Base-by-base conservation (phyloP, 2,329 filamentous ascomycete species). In the Sporothrix luriei region DNA sequence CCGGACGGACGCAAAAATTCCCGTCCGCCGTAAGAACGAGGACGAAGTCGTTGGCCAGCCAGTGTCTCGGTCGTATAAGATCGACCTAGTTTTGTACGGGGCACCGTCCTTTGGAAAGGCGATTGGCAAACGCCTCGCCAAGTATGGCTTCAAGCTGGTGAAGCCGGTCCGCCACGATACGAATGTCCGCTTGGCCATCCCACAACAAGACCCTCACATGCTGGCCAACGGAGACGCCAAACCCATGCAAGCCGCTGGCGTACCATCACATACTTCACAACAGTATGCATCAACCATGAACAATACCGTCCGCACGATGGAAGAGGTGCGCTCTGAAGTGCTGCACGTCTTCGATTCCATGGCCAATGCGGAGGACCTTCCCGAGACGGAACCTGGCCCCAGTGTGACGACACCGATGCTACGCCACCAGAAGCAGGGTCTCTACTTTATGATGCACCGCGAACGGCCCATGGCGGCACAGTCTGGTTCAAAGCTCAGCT, bases 331-430 rank as follows among this genome's bases (percentile, higher is more conserved):
- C 11, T 89, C 88, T 72, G 93, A 97, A 70, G 91, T 97, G 26
- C 87, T 92, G 78, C 89, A 88, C 54, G 92, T 98, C 77, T 97
- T 99, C 75, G 93, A 97, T 80, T 90, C 90, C 9, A 86, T 97
- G 51, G 87, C 89, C 33, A 89, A 89, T 74, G 88, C 85, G 11
- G 91, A 96, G 69, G 88, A 92, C 71, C 81, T 98, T 7, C 91
- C 91, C 0, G 86, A 90, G 73, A 88, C 90, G 81, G 88, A 94
- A 4, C 85, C 92, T 0, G 84, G 87, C 68, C 73, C 80, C 2
- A 79, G 82, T 7, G 84, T 95, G 68, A 84, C 85, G 69, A 93
- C 90, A 0, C 83, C 87, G 38, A 81, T 98, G 21, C 87, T 97
- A 54, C 85, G 85, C 70, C 94, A 98, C 79, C 94, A 98, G 78